Evolutionary conservation across 2,329 filamentous ascomycete species (phyloP).

Genomic region (Microascus cirrosus): DNA sequence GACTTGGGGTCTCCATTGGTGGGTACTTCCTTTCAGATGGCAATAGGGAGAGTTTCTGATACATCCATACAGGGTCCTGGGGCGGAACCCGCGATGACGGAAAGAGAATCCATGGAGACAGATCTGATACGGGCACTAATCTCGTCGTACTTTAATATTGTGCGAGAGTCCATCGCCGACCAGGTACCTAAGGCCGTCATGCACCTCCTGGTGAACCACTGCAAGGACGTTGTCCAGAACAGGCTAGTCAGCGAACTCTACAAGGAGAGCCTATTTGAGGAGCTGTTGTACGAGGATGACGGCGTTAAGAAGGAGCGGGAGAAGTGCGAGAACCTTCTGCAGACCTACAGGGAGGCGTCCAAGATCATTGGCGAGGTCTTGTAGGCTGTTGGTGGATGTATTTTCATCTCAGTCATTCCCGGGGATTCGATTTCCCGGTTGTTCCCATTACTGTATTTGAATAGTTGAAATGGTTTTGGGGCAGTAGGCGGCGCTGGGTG

Average conservation of each 20-base stretch:
- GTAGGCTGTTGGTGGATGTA: constrained; percentile 30
- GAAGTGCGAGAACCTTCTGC: constrained; percentile 93
- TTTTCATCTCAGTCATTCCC: neutral
- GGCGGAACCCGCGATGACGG: constrained; percentile 79
- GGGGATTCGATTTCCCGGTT: neutral
- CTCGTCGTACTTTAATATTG: constrained; percentile 98
- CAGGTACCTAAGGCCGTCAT: constrained; percentile 98
- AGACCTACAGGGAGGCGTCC: constrained; percentile 92
- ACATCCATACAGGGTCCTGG: constrained; percentile 33
- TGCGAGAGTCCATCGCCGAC: constrained; percentile 95
- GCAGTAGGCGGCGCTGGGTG: neutral
- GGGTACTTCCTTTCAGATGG: constrained; percentile 23
- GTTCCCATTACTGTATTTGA: neutral
- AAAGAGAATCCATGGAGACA: constrained; percentile 93
- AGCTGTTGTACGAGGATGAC: constrained; percentile 94
- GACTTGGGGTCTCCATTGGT: constrained; percentile 45
- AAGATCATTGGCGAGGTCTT: constrained; percentile 97
- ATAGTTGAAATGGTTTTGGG: neutral
- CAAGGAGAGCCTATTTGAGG: constrained; percentile 80
- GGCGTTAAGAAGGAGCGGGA: constrained; percentile 94
- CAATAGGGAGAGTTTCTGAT: constrained; percentile 9
- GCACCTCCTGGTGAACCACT: constrained; percentile 97
- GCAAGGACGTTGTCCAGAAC: constrained; percentile 96
- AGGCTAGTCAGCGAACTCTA: constrained; percentile 91
- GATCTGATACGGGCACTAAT: constrained; percentile 94